Percentiles rank a stretch among this genome's conserved stretches.
Conservation (phyloP, 495 filamentous ascomycete species). For the Annulohypoxylon maeteangense region DNA sequence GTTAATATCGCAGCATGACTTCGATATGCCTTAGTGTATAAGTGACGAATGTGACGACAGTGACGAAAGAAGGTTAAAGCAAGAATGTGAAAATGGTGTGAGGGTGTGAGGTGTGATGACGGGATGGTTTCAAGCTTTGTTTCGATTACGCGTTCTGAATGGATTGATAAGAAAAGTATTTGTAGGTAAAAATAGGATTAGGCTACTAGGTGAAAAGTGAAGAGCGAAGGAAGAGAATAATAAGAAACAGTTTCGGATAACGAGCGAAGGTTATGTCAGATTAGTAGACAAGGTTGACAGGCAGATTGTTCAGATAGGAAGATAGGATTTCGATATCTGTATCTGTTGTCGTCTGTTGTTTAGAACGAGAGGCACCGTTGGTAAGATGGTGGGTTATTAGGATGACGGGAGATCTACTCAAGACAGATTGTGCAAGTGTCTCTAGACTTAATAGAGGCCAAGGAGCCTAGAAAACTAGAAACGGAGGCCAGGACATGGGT, state of each 20-base stretch:
- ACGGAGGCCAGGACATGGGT: slow-evolving; percentile 29
- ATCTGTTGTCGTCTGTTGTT: neutral
- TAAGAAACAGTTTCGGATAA: slow-evolving; percentile 15
- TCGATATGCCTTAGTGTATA: slow-evolving; percentile 6
- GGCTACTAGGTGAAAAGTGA: neutral
- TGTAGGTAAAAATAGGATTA: slow-evolving; percentile 3
- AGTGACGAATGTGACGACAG: neutral
- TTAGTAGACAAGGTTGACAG: too few species aligned
- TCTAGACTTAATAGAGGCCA: slow-evolving; percentile 7
- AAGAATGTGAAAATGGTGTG: slow-evolving; percentile 15
- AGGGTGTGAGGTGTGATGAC: slow-evolving; percentile 23
- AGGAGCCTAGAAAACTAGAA: slow-evolving; percentile 24
- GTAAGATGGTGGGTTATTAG: neutral
- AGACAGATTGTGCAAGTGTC: slow-evolving; percentile 32
- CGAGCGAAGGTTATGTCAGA: slow-evolving; percentile 21
- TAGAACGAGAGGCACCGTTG: slow-evolving; percentile 34
- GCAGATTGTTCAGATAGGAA: slow-evolving; percentile 3
- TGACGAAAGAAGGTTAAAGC: slow-evolving; percentile 4
- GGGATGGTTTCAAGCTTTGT: slow-evolving; percentile 32
- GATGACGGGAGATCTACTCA: slow-evolving; percentile 24
- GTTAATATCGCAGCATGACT: slow-evolving; percentile 39
- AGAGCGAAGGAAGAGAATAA: slow-evolving; percentile 31
- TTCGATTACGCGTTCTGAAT: slow-evolving; percentile 44
- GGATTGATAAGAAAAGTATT: slow-evolving; percentile 4
- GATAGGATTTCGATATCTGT: neutral